Conservation (phyloP, 2,329 filamentous ascomycete genomes). For the Colletotrichum camelliae region DNA sequence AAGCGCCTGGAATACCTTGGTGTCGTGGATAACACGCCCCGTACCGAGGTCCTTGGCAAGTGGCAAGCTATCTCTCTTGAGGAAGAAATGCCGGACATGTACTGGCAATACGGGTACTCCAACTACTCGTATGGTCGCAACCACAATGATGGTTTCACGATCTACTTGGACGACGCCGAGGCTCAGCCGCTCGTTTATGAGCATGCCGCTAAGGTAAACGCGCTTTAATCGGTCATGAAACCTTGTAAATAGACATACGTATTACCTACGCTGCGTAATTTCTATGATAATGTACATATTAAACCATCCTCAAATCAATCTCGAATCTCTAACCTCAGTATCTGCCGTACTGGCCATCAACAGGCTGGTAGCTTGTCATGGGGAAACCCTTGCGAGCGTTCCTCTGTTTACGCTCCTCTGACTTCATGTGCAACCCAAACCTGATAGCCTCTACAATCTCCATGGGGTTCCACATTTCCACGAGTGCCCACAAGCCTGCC, state of each 20-base stretch:
- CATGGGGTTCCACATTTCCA: slow-evolving; percentile 14
- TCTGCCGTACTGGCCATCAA: not conserved
- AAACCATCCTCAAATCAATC: too few relatives aligned
- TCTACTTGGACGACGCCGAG: slow-evolving; percentile 57
- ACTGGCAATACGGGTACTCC: slow-evolving; percentile 60
- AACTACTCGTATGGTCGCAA: slow-evolving; percentile 59
- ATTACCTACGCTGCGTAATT: too few relatives aligned
- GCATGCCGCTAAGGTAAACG: slow-evolving; percentile 46
- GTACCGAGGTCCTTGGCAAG: slow-evolving; percentile 47
- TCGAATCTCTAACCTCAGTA: too few relatives aligned
- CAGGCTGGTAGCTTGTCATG: not conserved
- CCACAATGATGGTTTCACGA: slow-evolving; percentile 62
- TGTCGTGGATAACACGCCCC: slow-evolving; percentile 45
- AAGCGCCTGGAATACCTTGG: slow-evolving; percentile 50
- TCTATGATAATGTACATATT: too few relatives aligned
- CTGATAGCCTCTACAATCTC: slow-evolving; percentile 4
- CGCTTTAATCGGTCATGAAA: not conserved
- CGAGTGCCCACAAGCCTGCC: slow-evolving; percentile 21
- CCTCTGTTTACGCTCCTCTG: not conserved
- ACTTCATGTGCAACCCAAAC: slow-evolving; percentile 13
- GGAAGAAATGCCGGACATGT: slow-evolving; percentile 57
- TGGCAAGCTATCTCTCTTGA: slow-evolving; percentile 56
- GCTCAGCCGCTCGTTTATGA: slow-evolving; percentile 48
- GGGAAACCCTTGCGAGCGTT: not conserved
- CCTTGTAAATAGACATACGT: not conserved